Base-by-base conservation (phyloP, 805 yeast genomes). In the Candida qinlingensis region DNA sequence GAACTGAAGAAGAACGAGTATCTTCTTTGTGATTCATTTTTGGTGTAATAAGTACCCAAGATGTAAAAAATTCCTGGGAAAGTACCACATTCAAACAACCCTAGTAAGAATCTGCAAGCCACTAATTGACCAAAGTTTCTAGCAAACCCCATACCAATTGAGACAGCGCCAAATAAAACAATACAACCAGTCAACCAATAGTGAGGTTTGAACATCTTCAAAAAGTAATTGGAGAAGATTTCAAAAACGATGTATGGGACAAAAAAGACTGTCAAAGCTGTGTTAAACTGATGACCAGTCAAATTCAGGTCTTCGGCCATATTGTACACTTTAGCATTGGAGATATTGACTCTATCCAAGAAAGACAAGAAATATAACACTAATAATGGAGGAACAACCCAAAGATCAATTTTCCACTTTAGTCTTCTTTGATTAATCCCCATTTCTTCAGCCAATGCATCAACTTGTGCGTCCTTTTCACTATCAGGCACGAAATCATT, bases 321-420 rank as follows among this genome's bases (percentile, higher is more conserved):
- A 10, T 89, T 89, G 60, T 85, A 86, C 47, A 83, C 76, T 51
- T 80, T 80, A 7, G 96, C 95, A 65, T 87, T 87, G 31, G 91
- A 80, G 52, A 87, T 85, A 63, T 87, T 87, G 50, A 87, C 91
- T 64, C 95, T 74, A 63, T 87, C 95, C 59, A 87, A 68, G 61
- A 87, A 87, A 1, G 92, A 83, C 52, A 87, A 73, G 64, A 87
- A 79, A 59, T 87, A 87, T 41, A 87, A 70, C 33, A 86, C 59
- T 59, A 89, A 80, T 54, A 87, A 83, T n/a, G 89, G 81, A 5
- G 91, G 89, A 30, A 86, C 82, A 38, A 87, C 81, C 51, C 87
- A 78, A 1, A 79, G 46, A 58, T 86, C 92, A 34, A 83, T 70
- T 58, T 84, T 85, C 74, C 79, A 69, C 79, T 78, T 77, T 28